Base-by-base conservation (phyloP, 345 rosid genomes). In the Populus simonii region DNA sequence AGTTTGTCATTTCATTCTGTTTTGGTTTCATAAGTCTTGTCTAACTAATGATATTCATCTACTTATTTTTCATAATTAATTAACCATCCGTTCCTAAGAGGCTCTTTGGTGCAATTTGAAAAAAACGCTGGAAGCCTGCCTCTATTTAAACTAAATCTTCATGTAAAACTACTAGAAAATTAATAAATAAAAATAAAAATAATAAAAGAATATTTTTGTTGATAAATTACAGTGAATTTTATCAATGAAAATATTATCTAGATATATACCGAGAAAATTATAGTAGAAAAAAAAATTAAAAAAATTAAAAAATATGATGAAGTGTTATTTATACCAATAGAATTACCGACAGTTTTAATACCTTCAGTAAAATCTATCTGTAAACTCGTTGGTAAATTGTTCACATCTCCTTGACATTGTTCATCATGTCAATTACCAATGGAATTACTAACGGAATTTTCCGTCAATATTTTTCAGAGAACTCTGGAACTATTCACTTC, bases 11-110 rank as follows among this genome's bases (percentile, higher is more conserved):
- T 59, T 74, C 55, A 45, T 39, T 59, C 66, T 65, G 38, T 62
- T 78, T 75, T 75, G 61, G 73, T 53, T 66, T 68, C 66, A 49
- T 72, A 12, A 15, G 73, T 72, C 80, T 62, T 76, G 79, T 73
- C 80, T 3, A n/a, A 43, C 27, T 11, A 35, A 0, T 55, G n/a
- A 27, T 4, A 33, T 33, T 41, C 45, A 41, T 10, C 45, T 41
- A 10, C 45, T 41, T 10, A 2, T 0, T 41, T 41, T 10, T 41
- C 45, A 41, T 51, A 51, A 51, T 5, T 53, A 53, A 6, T 7
- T 53, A 7, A 53, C 8, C 13, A n/a, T 23, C 27, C 17, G 12
- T 47, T 47, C 45, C 45, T 41, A 41, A 10, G 61, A 22, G n/a
- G 61, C 4, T 22, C 12, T n/a, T 57, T 2, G 27, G 4, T 8